Base-by-base conservation (phyloP, 768 basidiomycete species). In the Gymnopilus dilepis region DNA sequence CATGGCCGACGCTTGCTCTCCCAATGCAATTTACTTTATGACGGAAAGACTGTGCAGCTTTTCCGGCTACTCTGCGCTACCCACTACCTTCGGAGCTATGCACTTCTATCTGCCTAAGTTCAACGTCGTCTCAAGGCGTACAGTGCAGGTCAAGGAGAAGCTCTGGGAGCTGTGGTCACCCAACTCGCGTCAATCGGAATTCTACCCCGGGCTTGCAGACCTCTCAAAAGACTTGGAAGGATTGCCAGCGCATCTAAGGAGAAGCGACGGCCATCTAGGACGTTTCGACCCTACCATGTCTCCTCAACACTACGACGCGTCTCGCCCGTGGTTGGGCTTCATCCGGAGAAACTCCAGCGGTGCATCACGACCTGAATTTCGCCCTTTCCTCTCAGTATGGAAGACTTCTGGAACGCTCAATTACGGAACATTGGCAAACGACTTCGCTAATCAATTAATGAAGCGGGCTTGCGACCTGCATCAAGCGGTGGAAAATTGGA, bases 211-310 rank as follows among this genome's bases (percentile, higher is more conserved):
- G 4, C 12, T 58, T 0, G 24, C 19, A 1, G 37, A 41, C n/a
- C 22, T 22, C 3, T 12, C 45, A 2, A 15, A 22, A 1, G 15
- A 6, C 0, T 4, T 37, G 8, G 11, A 45, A 0, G 15, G 15
- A 2, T 2, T 51, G 2, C 48, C 54, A 0, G 4, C 17, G 5
- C 42, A 63, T 31, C 30, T 28, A 15, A 7, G 50, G 4, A 37
- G 63, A 1, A 59, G 40, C 50, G 63, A 67, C 13, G 64, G 68
- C 0, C 66, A 63, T 24, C 30, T 58, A 0, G 67, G 67, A 13
- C 58, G 51, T 0, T 67, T 62, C 22, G 67, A 70, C 31, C 62
- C 48, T 17, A 61, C 63, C 1, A 31, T 53, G 2, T 58, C 58
- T 15, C 66, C 66, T 9, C 64, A 67, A 24, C 47, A 56, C n/a